These are phyloP conservation scores for Patellifolia procumbens DNA, from an alignment of 179 eudicot species.

Conservation along the genomic window DNA sequence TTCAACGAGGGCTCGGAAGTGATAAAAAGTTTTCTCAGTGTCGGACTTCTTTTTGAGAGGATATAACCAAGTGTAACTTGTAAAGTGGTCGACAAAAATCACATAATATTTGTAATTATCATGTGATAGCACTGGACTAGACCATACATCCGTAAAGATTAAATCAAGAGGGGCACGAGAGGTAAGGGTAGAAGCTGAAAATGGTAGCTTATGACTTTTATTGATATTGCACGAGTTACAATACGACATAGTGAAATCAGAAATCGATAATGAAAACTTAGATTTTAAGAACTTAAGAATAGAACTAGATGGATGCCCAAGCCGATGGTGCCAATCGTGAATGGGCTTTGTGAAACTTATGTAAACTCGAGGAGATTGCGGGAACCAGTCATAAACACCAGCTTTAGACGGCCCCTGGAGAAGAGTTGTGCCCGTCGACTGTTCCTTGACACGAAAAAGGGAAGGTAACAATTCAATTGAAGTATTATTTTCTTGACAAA, in stretches of 20 bases:
- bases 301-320: background rate
- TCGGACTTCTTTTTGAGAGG: background rate
- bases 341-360: background rate
- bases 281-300: background rate
- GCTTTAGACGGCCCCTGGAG: background rate
- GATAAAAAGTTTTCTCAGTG: background rate
- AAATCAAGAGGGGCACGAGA: background rate
- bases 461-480: background rate
- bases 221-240: background rate
- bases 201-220: background rate
- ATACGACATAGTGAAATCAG: background rate
- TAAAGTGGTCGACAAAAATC: background rate
- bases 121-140: background rate
- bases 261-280: background rate
- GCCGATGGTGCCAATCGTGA: background rate
- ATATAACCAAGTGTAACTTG: background rate
- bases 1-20: background rate
- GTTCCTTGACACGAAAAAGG: background rate
- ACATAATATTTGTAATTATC: background rate
- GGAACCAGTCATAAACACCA: background rate
- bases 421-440: background rate
- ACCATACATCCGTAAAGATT: background rate
- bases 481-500: background rate
- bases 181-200: background rate
- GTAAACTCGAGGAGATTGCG: background rate